Percentiles rank a stretch among this genome's conserved stretches.
Evolutionary conservation across 2,329 filamentous ascomycete species (phyloP).

Genomic region (Lasiodiplodia sp.): DNA sequence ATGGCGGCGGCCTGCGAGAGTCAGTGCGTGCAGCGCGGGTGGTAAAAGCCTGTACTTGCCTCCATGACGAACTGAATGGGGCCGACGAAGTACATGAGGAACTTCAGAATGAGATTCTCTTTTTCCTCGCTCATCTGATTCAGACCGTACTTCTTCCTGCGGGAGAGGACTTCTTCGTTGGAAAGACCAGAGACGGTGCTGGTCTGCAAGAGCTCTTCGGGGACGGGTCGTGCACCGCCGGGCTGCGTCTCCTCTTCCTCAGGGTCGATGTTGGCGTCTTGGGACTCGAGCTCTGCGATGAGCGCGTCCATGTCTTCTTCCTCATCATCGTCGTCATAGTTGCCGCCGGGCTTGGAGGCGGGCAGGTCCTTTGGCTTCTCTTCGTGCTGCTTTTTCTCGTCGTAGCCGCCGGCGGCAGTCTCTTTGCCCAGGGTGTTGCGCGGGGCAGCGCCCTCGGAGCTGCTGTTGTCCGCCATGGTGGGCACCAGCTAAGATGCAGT

Average conservation of each 20-base stretch:
- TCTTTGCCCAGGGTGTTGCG: conserved; percentile 39
- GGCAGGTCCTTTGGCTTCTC: conserved; percentile 34
- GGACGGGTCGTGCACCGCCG: conserved; percentile 66
- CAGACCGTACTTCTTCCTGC: conserved; percentile 75
- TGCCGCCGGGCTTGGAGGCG: conserved; percentile 32
- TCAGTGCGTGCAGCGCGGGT: neutral
- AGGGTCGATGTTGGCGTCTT: conserved; percentile 73
- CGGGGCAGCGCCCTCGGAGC: conserved; percentile 26
- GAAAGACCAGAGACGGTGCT: conserved; percentile 70
- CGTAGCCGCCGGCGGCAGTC: conserved; percentile 37
- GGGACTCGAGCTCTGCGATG: conserved; percentile 85
- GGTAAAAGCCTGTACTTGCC: conserved; percentile 51
- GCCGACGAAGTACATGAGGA: conserved; percentile 81
- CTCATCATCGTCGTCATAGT: conserved; percentile 70
- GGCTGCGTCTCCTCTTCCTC: conserved; percentile 62
- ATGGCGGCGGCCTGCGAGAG: conserved; percentile 70
- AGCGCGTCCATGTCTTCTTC: conserved; percentile 86
- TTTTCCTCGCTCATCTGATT: conserved; percentile 94
- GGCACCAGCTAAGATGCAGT: conserved; percentile 24
- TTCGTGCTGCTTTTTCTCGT: conserved; percentile 39
- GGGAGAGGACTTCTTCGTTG: conserved; percentile 64
- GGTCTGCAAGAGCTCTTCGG: conserved; percentile 80
- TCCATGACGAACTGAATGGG: conserved; percentile 96
- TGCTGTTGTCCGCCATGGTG: conserved; percentile 28
- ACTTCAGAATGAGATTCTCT: conserved; percentile 84